Percentiles rank a stretch among this genome's conserved stretches.
Evolutionary conservation across 1,284 basidiomycete genomes (phyloP).

Genomic region (Ceratobasidium sp.): DNA sequence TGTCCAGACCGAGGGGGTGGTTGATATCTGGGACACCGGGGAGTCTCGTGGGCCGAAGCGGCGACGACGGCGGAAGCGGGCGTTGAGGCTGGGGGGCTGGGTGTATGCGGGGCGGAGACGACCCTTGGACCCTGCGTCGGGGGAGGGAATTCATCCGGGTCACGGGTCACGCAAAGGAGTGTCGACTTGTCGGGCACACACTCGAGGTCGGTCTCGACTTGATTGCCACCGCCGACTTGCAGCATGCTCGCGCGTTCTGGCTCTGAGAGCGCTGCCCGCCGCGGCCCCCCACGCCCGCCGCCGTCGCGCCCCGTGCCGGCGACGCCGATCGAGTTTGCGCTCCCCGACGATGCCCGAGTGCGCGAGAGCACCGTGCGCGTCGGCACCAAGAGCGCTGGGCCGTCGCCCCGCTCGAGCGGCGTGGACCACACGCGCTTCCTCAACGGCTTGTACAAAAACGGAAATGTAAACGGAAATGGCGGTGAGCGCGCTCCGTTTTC

Average conservation of each 20-base stretch:
- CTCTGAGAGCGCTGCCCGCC: conserved; percentile 20
- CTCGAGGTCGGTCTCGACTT: background rate
- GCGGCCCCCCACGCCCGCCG: conserved; percentile 34
- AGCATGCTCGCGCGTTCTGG: conserved; percentile 28
- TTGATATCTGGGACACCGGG: too few relatives aligned
- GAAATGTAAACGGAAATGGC: background rate
- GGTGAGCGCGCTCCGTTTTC: background rate
- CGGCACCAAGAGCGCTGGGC: conserved; percentile 16
- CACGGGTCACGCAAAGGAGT: conserved; percentile 11
- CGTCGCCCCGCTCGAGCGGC: conserved; percentile 17
- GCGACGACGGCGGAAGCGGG: too few relatives aligned
- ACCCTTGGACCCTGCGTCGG: conserved; percentile 39
- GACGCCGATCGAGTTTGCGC: conserved; percentile 24
- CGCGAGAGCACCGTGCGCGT: conserved; percentile 24
- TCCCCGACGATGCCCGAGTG: conserved; percentile 13
- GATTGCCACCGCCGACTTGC: background rate
- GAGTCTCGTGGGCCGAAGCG: too few relatives aligned
- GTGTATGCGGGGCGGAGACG: background rate
- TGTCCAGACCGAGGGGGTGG: too few relatives aligned
- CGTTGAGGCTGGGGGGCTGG: conserved; percentile 9
- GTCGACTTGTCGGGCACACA: background rate
- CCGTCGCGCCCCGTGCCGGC: conserved; percentile 33
- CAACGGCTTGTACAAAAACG: conserved; percentile 19
- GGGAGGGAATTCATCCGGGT: conserved; percentile 20
- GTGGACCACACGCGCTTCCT: conserved; percentile 14